Evolutionary conservation across 768 basidiomycete species (phyloP), one percentile per base, ranked within the genome.

Genomic region (Boletus pseudopeckii): DNA sequence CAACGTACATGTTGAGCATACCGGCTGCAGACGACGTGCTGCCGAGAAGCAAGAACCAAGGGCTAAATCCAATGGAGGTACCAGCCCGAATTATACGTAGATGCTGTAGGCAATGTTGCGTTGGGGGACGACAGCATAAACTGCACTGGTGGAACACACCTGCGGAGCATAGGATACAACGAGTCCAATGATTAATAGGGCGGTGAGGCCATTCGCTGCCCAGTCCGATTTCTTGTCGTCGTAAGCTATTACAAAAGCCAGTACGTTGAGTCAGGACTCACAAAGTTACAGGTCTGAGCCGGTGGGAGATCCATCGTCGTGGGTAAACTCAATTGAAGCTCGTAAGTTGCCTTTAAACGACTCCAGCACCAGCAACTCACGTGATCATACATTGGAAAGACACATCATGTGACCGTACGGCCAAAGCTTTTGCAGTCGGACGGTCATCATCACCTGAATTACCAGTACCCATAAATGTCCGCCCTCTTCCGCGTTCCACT

Each of bases 41-140:
- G 7, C 97, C 97, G 0, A 98, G 81, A 7, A 98, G 75, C 33
- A 98, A 74, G 64, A 90, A 98, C 81, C 89, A 86, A 17, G 95
- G 92, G 56, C 90, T 94, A 58, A 98, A 84, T 0, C 97, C 97
- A 60, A 95, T 86, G 0, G 89, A 92, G 0, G 92, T 87, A 37
- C 82, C 79, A 22, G 83, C 78, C 46, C 75, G 67, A 62, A 97
- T 88, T 60, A 97, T 97, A 7, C 92, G 80, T 49, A 83, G 72
- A 62, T 92, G 91, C 87, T 92, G 46, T 30, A 2, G 30, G n/a
- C 8, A 15, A 51, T 18, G 45, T 53, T 11, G 32, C 22, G 40
- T 53, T 10, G 33, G 54, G 44, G 14, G 20, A 39, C 37, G 7
- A 37, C 5, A 36, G n/a, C 3, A 32, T 24, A 10, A 14, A 45